phyloP scores from a whole-genome alignment of 805 yeast species.

The Barnettozyma siamensis region DNA sequence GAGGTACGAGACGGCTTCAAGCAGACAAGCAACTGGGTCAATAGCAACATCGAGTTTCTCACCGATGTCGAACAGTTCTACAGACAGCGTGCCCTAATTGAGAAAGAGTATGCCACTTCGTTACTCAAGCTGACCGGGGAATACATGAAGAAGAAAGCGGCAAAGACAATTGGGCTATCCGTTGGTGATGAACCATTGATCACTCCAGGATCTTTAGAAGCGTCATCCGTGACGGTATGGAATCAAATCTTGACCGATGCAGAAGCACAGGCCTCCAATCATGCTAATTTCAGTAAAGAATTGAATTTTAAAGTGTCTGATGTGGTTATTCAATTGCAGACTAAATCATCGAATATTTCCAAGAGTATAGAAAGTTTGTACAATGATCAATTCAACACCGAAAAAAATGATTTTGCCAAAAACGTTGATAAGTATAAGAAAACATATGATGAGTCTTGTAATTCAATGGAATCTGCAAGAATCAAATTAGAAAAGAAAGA shows the following conservation, averaged over 20 bases:
- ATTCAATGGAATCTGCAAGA: constrained; percentile 73
- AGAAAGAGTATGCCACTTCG: constrained; percentile 73
- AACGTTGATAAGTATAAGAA: constrained; percentile 44
- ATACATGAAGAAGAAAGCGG: constrained; percentile 72
- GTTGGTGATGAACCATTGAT: constrained; percentile 89
- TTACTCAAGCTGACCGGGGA: constrained; percentile 59
- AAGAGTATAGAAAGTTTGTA: constrained; percentile 53
- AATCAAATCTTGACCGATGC: constrained; percentile 79
- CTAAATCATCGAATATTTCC: constrained; percentile 48
- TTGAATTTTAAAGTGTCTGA: constrained; percentile 54
- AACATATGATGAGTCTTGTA: constrained; percentile 77
- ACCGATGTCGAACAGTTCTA: constrained; percentile 78
- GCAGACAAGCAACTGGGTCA: constrained; percentile 73
- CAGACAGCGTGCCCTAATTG: constrained; percentile 74
- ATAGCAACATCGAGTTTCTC: constrained; percentile 67
- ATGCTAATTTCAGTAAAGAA: constrained; percentile 51
- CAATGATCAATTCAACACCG: constrained; percentile 42
- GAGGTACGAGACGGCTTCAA: constrained; percentile 78
- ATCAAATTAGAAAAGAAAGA: constrained; percentile 61
- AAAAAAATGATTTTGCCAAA: constrained; percentile 29
- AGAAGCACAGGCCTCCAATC: constrained; percentile 70
- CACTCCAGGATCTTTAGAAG: constrained; percentile 93
- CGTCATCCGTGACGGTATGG: constrained; percentile 87
- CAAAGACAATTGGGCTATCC: constrained; percentile 55
- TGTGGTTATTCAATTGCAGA: constrained; percentile 49